These are phyloP conservation scores for Pythium aristosporum DNA, from an alignment of 352 stramenopile genomes.

Conservation along the genomic window DNA sequence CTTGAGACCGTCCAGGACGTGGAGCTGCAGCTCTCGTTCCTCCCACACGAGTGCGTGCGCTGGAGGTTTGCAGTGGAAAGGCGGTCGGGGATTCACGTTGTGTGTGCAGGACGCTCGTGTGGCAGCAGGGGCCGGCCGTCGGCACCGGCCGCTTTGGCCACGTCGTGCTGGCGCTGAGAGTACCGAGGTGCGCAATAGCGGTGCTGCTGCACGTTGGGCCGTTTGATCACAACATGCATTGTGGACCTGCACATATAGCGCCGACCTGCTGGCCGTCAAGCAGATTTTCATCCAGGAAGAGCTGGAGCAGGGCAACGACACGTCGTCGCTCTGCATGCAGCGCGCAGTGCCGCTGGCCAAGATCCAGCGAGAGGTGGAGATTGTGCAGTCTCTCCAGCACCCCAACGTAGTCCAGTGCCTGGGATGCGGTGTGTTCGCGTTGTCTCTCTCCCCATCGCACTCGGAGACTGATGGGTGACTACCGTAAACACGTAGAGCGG, in stretches of 20 bases:
- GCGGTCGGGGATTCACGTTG: neutral
- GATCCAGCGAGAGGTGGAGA: slow-evolving; percentile 56
- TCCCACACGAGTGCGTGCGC: slow-evolving; percentile 36
- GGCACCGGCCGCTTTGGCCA: slow-evolving; percentile 71
- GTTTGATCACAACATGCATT: neutral
- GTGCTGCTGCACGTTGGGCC: neutral
- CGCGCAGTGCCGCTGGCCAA: slow-evolving; percentile 48
- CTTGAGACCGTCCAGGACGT: neutral
- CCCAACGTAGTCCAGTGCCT: slow-evolving; percentile 63
- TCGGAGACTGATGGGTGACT: neutral
- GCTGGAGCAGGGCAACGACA: slow-evolving; percentile 62
- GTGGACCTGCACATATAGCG: slow-evolving; percentile 32
- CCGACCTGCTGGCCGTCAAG: slow-evolving; percentile 87
- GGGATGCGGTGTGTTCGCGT: slow-evolving; percentile 41
- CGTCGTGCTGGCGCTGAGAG: slow-evolving; percentile 63
- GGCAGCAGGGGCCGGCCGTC: slow-evolving; percentile 64
- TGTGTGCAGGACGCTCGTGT: slow-evolving; percentile 49
- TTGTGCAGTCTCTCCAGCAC: slow-evolving; percentile 52
- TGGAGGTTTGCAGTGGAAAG: too few species aligned
- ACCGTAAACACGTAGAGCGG: slow-evolving; percentile 37
- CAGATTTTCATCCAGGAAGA: slow-evolving; percentile 85
- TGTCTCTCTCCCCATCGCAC: neutral
- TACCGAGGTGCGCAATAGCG: slow-evolving; percentile 42
- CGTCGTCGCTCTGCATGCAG: slow-evolving; percentile 56
- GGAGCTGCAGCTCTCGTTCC: slow-evolving; percentile 50